Base-by-base conservation (phyloP, 768 basidiomycete genomes). In the Tylopilus sp. region DNA sequence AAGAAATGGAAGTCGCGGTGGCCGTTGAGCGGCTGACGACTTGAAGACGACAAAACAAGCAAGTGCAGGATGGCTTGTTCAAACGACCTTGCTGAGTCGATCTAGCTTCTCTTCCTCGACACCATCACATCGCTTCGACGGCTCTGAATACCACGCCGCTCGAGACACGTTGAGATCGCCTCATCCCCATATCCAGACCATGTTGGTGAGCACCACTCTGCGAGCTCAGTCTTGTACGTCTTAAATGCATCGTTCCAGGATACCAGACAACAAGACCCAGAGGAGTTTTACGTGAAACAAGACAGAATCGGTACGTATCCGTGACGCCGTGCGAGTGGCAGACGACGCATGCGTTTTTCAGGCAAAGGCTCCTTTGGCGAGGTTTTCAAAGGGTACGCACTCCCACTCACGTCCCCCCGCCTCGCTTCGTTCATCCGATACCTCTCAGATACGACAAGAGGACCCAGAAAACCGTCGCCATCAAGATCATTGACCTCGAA, bases 401-500 rank as follows among this genome's bases (percentile, higher is more conserved):
- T 48, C 43, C 35, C 57, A 46, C 36, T 35, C 50, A 7, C 44
- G 25, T 48, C 51, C 41, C 48, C 36, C 25, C 33, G 45, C 53
- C 47, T 52, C 52, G 44, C 56, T 55, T 46, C 35, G 21, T n/a
- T n/a, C 3, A 33, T 56, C 44, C 9, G 26, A 22, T 33, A 12
- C 15, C 22, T 20, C 6, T 59, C n/a, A 97, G 95, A 51, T 98
- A 91, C 64, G 95, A 98, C 73, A 92, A 92, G 67, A 81, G 92
- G 52, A 97, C 95, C 22, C 91, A 94, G 69, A 88, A 88, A 75
- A 94, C 95, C 1, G 97, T 99, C 22, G 97, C 97, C 40, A 98
- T 99, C 77, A 99, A 95, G 85, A 95, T 98, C 61, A 98, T 99
- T 68, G 95, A 98, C 75, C 82, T 99, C 28, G 97, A 99, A 72